Percentiles rank a stretch among this genome's conserved stretches.
Evolutionary conservation across 2,329 filamentous ascomycete genomes (phyloP).

Genomic region (Pyricularia sp.): DNA sequence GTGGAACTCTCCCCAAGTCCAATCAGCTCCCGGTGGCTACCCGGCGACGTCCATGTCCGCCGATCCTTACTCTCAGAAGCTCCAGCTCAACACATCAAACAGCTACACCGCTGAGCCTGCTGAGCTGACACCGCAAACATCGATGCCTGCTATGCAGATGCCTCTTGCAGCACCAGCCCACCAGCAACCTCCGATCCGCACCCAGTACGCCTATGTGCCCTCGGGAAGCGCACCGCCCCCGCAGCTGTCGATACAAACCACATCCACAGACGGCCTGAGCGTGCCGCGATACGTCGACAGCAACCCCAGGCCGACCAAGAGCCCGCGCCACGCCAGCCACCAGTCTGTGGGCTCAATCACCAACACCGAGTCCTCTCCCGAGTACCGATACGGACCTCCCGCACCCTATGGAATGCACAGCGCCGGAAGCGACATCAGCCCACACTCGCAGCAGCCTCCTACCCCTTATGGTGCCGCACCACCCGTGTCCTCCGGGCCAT

Average conservation of each 20-base stretch:
- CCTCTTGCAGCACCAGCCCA: constrained; percentile 39
- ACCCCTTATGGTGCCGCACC: neutral
- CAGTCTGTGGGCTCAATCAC: constrained; percentile 43
- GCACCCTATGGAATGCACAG: constrained; percentile 20
- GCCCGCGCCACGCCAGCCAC: constrained; percentile 43
- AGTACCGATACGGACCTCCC: constrained; percentile 47
- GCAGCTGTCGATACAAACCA: constrained; percentile 35
- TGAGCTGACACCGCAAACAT: constrained; percentile 39
- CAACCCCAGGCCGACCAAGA: constrained; percentile 45
- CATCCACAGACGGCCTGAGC: constrained; percentile 35
- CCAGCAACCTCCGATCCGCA: constrained; percentile 34
- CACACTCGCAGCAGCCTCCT: constrained; percentile 16
- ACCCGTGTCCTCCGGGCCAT: neutral
- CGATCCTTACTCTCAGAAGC: constrained; percentile 41
- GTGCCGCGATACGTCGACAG: constrained; percentile 49
- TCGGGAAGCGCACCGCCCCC: constrained; percentile 36
- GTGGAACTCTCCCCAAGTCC: constrained; percentile 44
- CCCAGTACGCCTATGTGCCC: constrained; percentile 46
- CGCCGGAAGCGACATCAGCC: constrained; percentile 25
- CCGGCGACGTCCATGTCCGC: constrained; percentile 39
- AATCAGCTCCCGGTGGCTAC: constrained; percentile 21
- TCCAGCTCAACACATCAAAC: constrained; percentile 37
- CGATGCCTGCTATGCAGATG: constrained; percentile 45
- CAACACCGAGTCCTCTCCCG: constrained; percentile 38
- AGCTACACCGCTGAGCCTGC: constrained; percentile 41